Base-by-base conservation (phyloP, 352 stramenopile genomes). In the Phytophthora meadii region DNA sequence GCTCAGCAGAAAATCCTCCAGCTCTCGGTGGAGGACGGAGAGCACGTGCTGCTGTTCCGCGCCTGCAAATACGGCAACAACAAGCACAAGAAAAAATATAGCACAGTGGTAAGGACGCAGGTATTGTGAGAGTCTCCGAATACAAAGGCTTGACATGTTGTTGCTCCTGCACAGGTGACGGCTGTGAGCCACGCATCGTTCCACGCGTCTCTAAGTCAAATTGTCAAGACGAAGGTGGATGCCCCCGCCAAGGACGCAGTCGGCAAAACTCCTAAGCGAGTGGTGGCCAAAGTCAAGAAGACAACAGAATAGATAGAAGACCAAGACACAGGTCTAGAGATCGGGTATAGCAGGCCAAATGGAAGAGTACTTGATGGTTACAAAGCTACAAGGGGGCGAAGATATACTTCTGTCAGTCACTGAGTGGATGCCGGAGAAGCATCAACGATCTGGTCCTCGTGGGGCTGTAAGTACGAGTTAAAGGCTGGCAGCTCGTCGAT, bases 61-160 rank as follows among this genome's bases (percentile, higher is more conserved):
- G 83, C 75, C 10, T 81, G 68, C 52, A 88, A 92, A 42, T 93
- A 93, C 57, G 87, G 87, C 61, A 95, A 95, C 76, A 95, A 95
- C 68, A 88, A 88, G 70, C 84, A 93, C 80, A 95, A 95, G 82
- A 81, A 77, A 65, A 95, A 95, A 71, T 87, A 84, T 70, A 92
- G 84, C 66, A 87, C 87, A 8, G 74, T 84, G 66, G 87, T 92
- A 70, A 32, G 70, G 46, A 4, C 48, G 5, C 10, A 57, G 27
- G 41, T 3, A 19, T 24, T 17, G 15, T 37, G 28, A 46, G 50
- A 61, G 12, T 37, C 0, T 17, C 53, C 28, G 15, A 44, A 22
- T 22, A 22, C 22, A 22, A 22, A 22, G 22, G 22, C 22, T 22
- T 22, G 22, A 22, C 22, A 22, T 22, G 25, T 14, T 59, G n/a